Percentiles rank a stretch among this genome's conserved stretches.
These are phyloP conservation scores for Coccomyxa sp. DNA, from an alignment of 139 green algal species.

Conservation along the genomic window DNA sequence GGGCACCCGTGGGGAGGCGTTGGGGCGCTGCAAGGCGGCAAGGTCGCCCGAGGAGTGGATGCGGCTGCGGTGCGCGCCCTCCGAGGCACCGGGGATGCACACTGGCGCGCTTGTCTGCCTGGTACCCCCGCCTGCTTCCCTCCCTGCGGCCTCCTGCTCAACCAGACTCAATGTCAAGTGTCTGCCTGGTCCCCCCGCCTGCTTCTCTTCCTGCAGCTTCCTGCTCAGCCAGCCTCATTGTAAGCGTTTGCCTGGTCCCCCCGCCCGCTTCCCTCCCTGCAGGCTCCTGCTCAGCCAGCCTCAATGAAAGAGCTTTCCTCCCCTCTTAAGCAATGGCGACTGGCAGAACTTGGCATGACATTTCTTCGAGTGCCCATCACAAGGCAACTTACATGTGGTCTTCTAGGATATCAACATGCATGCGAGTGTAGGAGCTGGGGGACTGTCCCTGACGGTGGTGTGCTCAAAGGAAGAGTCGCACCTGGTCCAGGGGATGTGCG, in stretches of 20 bases:
- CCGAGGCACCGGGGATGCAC: background rate
- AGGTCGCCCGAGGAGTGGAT: conserved; percentile 1
- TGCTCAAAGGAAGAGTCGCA: too few relatives aligned
- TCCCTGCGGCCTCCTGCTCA: too few relatives aligned
- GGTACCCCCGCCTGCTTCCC: background rate
- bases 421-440: too few relatives aligned
- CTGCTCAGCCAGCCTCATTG: too few relatives aligned
- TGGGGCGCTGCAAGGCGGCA: background rate
- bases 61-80: background rate
- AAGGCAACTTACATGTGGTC: background rate
- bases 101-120: background rate
- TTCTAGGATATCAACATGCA: background rate
- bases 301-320: too few relatives aligned
- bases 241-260: background rate
- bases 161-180: too few relatives aligned
- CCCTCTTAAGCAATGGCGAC: too few relatives aligned
- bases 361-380: background rate
- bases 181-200: background rate
- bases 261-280: background rate
- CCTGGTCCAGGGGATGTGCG: too few relatives aligned
- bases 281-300: too few relatives aligned
- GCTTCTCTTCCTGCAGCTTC: background rate
- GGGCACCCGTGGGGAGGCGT: background rate
- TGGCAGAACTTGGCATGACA: too few relatives aligned
- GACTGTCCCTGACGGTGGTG: too few relatives aligned